Percentiles rank a stretch among this genome's conserved stretches.
These are phyloP conservation scores for Abrus pulchellus DNA, from an alignment of 306 rosid genomes.

Conservation along the genomic window DNA sequence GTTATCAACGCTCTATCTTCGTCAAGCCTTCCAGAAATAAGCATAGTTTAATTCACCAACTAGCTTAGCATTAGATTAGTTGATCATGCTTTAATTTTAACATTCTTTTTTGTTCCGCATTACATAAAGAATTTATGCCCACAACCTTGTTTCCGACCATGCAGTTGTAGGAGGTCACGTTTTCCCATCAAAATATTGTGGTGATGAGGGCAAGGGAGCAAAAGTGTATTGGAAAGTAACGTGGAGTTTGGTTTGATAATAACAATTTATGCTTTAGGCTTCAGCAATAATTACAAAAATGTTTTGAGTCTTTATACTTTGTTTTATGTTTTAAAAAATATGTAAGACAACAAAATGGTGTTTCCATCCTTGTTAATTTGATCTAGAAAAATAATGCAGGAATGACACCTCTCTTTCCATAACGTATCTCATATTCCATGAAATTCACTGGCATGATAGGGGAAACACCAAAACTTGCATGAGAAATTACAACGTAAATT, in stretches of 20 bases:
- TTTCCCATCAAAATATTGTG: neutral
- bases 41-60: conserved; percentile 48
- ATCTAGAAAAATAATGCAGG: neutral
- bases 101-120: neutral
- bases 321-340: neutral
- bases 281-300: neutral
- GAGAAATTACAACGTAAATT: neutral
- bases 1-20: conserved; percentile 43
- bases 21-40: neutral
- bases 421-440: neutral
- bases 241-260: neutral
- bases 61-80: neutral
- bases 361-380: neutral
- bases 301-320: neutral
- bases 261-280: neutral
- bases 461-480: conserved; percentile 8
- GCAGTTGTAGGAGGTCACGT: neutral
- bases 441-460: neutral
- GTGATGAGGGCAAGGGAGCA: neutral
- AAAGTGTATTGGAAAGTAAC: neutral
- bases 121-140: neutral
- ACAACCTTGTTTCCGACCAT: neutral
- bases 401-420: neutral
- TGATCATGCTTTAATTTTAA: neutral
- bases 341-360: neutral